Percentiles rank a stretch among this genome's conserved stretches.
Conservation (phyloP, 2,329 filamentous ascomycete genomes). For the Alternaria alternata region DNA sequence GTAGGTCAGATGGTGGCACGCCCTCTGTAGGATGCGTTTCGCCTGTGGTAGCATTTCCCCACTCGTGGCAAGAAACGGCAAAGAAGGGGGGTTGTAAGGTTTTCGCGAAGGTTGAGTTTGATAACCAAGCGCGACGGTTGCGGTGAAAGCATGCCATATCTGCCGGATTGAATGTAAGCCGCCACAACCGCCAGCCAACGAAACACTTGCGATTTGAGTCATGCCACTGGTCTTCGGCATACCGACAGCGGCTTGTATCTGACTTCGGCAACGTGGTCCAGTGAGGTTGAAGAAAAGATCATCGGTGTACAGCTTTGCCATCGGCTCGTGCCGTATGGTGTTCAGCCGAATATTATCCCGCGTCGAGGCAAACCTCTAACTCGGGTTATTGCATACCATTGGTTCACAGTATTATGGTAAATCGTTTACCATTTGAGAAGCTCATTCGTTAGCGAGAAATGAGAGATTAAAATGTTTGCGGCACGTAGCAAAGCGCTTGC, state of each 20-base stretch:
- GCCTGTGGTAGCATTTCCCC: background rate
- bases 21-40: background rate
- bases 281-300: constrained; percentile 24
- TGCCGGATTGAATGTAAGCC: constrained; percentile 20
- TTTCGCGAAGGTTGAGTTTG: constrained; percentile 7
- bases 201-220: constrained; percentile 1
- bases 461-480: background rate
- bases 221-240: constrained; percentile 26
- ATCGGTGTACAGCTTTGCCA: constrained; percentile 27
- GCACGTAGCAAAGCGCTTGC: background rate
- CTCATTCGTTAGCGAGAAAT: background rate
- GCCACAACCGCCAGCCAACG: constrained; percentile 25
- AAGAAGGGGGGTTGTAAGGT: background rate
- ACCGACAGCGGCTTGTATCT: constrained; percentile 22
- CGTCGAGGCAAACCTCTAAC: background rate
- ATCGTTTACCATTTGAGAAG: background rate
- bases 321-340: constrained; percentile 13
- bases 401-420: background rate
- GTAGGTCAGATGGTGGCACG: background rate
- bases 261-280: constrained; percentile 13
- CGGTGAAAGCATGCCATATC: constrained; percentile 9
- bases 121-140: constrained; percentile 1
- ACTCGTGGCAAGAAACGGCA: background rate
- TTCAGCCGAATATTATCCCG: constrained; percentile 13
- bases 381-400: background rate